These are phyloP conservation scores for Hygrophoropsis aurantiaca DNA, from an alignment of 768 basidiomycete species.

Conservation along the genomic window DNA sequence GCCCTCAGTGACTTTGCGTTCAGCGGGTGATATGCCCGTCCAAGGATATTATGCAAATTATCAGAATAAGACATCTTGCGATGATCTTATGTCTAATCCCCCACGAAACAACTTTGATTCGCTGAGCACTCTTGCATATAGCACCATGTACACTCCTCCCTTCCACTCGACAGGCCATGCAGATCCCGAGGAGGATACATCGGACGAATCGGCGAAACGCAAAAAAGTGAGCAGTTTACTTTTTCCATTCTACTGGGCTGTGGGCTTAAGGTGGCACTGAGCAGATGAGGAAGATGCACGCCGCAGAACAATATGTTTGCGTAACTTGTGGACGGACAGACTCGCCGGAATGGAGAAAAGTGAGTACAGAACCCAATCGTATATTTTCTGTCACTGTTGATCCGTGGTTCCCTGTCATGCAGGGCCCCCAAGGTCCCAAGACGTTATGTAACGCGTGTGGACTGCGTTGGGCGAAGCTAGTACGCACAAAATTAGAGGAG, in stretches of 20 bases:
- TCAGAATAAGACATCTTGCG: constrained; percentile 10
- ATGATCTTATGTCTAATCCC: constrained; percentile 12
- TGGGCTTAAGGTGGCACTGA: background rate
- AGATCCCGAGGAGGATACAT: constrained; percentile 38
- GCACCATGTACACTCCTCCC: constrained; percentile 13
- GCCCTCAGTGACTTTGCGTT: constrained; percentile 12
- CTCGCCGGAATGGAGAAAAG: constrained; percentile 98
- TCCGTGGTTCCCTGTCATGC: constrained; percentile 6
- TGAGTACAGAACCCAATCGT: constrained; percentile 13
- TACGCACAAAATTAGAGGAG: constrained; percentile 44
- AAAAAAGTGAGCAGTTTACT: constrained; percentile 51
- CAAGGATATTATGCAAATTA: constrained; percentile 22
- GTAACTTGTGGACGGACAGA: constrained; percentile 92
- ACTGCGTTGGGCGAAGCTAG: constrained; percentile 85
- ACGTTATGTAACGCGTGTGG: constrained; percentile 98
- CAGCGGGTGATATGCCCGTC: constrained; percentile 11
- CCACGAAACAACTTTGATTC: constrained; percentile 18
- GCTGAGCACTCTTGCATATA: constrained; percentile 13
- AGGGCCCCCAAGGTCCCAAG: constrained; percentile 94
- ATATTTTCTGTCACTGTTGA: constrained; percentile 12
- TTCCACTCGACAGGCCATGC: constrained; percentile 11
- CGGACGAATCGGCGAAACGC: constrained; percentile 54
- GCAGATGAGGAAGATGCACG: constrained; percentile 39
- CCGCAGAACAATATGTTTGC: constrained; percentile 77
- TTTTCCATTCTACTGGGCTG: background rate